Percentiles rank a stretch among this genome's conserved stretches.
phyloP scores from a whole-genome alignment of 2,329 filamentous ascomycete species.

The Aaosphaeria arxii region DNA sequence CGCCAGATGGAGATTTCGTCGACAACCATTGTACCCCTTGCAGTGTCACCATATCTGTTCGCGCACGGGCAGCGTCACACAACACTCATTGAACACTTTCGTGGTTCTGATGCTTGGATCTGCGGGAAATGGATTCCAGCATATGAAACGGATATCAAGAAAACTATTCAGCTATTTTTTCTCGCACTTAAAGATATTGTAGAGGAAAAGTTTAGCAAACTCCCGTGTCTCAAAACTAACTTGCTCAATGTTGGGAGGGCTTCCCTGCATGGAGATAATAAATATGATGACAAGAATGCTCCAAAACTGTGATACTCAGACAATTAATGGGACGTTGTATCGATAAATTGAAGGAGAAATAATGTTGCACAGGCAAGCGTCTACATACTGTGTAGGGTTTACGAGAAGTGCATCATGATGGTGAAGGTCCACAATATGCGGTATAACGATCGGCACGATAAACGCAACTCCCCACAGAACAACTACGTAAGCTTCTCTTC shows the following conservation, averaged over 20 bases:
- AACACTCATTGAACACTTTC: slow-evolving; percentile 2
- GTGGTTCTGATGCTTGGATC: slow-evolving; percentile 3
- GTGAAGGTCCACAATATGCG: slow-evolving; percentile 2
- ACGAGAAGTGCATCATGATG: slow-evolving; percentile 6
- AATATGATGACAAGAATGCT: slow-evolving; percentile 36
- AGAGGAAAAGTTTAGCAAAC: slow-evolving; percentile 5
- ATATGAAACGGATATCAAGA: slow-evolving; percentile 10
- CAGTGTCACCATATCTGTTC: slow-evolving; percentile 5
- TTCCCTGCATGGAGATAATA: slow-evolving; percentile 37
- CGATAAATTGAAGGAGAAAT: slow-evolving; percentile 15
- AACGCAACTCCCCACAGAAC: neutral
- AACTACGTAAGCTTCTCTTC: neutral
- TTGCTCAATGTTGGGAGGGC: neutral
- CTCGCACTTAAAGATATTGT: slow-evolving; percentile 12
- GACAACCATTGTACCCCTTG: slow-evolving; percentile 27
- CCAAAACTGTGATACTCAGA: slow-evolving; percentile 33
- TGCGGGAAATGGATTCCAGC: slow-evolving; percentile 4
- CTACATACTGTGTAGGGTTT: slow-evolving; percentile 6
- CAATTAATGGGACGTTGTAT: slow-evolving; percentile 9
- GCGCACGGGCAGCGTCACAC: slow-evolving; percentile 5
- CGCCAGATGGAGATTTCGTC: slow-evolving; percentile 25
- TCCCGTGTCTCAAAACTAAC: neutral
- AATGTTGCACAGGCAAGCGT: slow-evolving; percentile 7
- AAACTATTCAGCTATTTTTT: slow-evolving; percentile 11
- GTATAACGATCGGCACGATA: too few species aligned